Evolutionary conservation across 2,329 filamentous ascomycete species (phyloP).

Genomic region (Arachnopeziza araneosa): DNA sequence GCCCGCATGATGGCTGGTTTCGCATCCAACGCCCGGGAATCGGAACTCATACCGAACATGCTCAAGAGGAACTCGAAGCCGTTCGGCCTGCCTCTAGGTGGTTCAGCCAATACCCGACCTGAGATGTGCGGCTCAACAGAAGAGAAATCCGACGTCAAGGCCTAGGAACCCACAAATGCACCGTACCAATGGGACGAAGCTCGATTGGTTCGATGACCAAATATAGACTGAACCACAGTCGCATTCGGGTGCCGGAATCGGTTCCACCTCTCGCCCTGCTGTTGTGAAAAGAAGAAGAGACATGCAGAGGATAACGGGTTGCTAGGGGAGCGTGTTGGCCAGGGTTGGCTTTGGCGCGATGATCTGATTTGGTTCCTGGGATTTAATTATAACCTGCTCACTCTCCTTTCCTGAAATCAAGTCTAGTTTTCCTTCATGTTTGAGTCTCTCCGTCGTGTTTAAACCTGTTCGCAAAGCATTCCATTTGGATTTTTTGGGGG

Average conservation of each 20-base stretch:
- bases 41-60: too few species aligned
- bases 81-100: too few species aligned
- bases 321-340: too few species aligned
- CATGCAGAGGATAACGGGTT: too few species aligned
- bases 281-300: background rate
- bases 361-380: background rate
- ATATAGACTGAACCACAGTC: background rate
- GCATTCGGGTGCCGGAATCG: background rate
- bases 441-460: background rate
- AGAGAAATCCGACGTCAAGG: too few species aligned
- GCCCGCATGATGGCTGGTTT: too few species aligned
- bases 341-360: too few species aligned
- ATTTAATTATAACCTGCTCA: background rate
- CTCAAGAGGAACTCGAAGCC: too few species aligned
- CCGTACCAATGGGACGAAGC: background rate
- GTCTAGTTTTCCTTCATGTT: background rate
- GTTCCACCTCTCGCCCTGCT: background rate
- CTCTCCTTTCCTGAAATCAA: background rate
- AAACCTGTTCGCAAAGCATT: background rate
- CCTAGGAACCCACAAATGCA: background rate
- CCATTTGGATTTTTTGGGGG: background rate
- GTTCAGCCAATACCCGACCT: too few species aligned
- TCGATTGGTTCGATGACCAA: background rate
- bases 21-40: too few species aligned
- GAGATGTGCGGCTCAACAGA: too few species aligned